Conservation (phyloP, 805 yeast species). For the Candida multigemmis region DNA sequence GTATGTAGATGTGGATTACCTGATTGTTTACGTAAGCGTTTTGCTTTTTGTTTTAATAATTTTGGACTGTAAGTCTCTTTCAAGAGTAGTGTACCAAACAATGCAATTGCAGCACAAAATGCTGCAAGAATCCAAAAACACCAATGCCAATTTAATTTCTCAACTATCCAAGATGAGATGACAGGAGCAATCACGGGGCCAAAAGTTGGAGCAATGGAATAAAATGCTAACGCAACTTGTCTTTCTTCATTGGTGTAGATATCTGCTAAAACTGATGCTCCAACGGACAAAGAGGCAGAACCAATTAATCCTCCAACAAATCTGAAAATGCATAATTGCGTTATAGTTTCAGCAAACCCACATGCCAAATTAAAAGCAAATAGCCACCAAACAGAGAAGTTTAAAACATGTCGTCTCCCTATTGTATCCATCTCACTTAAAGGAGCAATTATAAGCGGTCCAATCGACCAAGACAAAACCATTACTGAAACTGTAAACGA, state of each 20-base stretch:
- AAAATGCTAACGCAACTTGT: constrained; percentile 25
- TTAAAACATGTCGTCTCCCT: constrained; percentile 25
- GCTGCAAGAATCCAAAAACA: constrained; percentile 24
- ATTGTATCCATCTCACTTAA: constrained; percentile 26
- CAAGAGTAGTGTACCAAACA: constrained; percentile 19
- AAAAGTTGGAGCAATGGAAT: constrained; percentile 25
- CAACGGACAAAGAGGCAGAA: constrained; percentile 28
- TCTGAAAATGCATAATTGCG: constrained; percentile 23
- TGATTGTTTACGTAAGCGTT: constrained; percentile 17
- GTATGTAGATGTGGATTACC: constrained; percentile 29
- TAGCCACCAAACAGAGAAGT: constrained; percentile 23
- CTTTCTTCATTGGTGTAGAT: constrained; percentile 22
- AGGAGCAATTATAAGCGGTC: constrained; percentile 31
- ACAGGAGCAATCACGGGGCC: constrained; percentile 33
- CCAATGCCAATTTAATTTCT: constrained; percentile 27
- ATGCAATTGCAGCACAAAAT: constrained; percentile 24
- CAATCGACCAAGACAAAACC: constrained; percentile 31
- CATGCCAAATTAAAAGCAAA: constrained; percentile 26
- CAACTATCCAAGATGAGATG: constrained; percentile 25
- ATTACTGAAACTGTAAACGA: constrained; percentile 27
- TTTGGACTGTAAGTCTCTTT: constrained; percentile 29
- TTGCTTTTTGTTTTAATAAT: constrained; percentile 18
- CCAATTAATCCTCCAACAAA: constrained; percentile 30
- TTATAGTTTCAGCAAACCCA: constrained; percentile 22
- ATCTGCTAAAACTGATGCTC: constrained; percentile 31